These are phyloP conservation scores for Solanum corneliomulleri DNA, from an alignment of 257 asterid species.

Conservation along the genomic window DNA sequence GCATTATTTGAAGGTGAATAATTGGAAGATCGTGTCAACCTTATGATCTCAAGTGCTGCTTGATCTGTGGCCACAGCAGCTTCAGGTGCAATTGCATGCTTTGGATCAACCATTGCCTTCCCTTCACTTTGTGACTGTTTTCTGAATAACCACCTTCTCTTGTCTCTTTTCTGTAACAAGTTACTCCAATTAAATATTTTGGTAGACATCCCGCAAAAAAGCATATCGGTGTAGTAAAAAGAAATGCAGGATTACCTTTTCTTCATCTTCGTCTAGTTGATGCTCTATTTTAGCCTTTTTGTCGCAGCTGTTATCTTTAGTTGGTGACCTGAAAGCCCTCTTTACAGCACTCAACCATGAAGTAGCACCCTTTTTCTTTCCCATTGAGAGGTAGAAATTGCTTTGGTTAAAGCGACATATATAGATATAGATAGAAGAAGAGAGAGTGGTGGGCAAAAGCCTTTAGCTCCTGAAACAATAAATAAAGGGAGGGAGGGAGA, in stretches of 20 bases:
- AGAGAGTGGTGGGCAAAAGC: background rate
- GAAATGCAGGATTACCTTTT: slow-evolving; percentile 25
- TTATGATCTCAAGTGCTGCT: slow-evolving; percentile 69
- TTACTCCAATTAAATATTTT: background rate
- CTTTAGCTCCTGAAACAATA: background rate
- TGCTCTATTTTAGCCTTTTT: slow-evolving; percentile 52
- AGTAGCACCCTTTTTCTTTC: slow-evolving; percentile 40
- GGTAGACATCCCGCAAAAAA: background rate
- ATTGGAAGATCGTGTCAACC: slow-evolving; percentile 33
- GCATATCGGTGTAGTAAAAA: background rate
- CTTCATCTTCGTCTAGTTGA: slow-evolving; percentile 34
- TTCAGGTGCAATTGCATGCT: slow-evolving; percentile 68
- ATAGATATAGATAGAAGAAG: background rate
- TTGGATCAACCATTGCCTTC: slow-evolving; percentile 29
- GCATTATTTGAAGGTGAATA: slow-evolving; percentile 26
- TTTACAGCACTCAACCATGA: slow-evolving; percentile 91
- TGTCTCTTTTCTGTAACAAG: slow-evolving; percentile 48
- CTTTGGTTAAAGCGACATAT: slow-evolving; percentile 4
- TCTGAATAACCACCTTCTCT: slow-evolving; percentile 77
- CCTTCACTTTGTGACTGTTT: slow-evolving; percentile 26
- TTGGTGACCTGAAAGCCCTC: slow-evolving; percentile 84
- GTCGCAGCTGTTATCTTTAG: slow-evolving; percentile 37
- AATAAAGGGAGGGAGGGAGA: background rate
- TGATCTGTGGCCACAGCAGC: slow-evolving; percentile 70
- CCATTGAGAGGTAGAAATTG: slow-evolving; percentile 29